phyloP scores from a whole-genome alignment of 2,329 filamentous ascomycete genomes.

The Arthroderma sp. region DNA sequence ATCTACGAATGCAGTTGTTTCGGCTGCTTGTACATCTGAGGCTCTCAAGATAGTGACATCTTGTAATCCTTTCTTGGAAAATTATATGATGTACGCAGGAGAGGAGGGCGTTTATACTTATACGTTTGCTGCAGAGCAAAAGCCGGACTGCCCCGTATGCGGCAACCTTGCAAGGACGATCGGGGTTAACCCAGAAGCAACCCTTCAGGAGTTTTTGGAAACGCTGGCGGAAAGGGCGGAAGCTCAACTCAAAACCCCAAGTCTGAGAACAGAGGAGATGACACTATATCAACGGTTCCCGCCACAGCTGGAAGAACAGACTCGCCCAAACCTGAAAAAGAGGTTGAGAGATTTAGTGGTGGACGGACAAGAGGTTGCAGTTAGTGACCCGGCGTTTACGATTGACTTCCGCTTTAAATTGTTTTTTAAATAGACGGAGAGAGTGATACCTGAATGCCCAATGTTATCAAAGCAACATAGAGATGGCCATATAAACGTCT shows the following conservation, averaged over 20 bases:
- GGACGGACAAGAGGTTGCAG: slow-evolving; percentile 76
- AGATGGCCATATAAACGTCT: too few species aligned
- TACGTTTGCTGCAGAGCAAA: slow-evolving; percentile 89
- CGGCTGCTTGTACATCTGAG: slow-evolving; percentile 91
- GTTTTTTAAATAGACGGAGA: slow-evolving; percentile 26
- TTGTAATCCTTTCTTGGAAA: slow-evolving; percentile 68
- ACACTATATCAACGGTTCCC: slow-evolving; percentile 85
- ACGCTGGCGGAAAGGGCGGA: slow-evolving; percentile 71
- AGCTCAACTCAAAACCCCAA: slow-evolving; percentile 87
- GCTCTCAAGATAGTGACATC: slow-evolving; percentile 85
- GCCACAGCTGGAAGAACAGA: slow-evolving; percentile 68
- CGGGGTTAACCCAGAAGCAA: slow-evolving; percentile 54
- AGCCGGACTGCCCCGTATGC: slow-evolving; percentile 88
- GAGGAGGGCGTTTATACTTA: slow-evolving; percentile 95
- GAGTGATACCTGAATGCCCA: neutral
- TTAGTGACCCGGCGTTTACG: slow-evolving; percentile 81
- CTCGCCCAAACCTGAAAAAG: slow-evolving; percentile 65
- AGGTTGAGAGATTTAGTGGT: slow-evolving; percentile 64
- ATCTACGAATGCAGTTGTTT: slow-evolving; percentile 92
- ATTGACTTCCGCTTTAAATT: slow-evolving; percentile 54
- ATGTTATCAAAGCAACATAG: neutral
- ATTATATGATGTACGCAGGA: slow-evolving; percentile 99
- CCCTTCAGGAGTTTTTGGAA: slow-evolving; percentile 73
- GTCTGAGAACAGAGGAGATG: slow-evolving; percentile 64
- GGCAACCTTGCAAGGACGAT: slow-evolving; percentile 69